Evolutionary conservation across 345 rosid species (phyloP).

Genomic region (Lepidium aucheri): DNA sequence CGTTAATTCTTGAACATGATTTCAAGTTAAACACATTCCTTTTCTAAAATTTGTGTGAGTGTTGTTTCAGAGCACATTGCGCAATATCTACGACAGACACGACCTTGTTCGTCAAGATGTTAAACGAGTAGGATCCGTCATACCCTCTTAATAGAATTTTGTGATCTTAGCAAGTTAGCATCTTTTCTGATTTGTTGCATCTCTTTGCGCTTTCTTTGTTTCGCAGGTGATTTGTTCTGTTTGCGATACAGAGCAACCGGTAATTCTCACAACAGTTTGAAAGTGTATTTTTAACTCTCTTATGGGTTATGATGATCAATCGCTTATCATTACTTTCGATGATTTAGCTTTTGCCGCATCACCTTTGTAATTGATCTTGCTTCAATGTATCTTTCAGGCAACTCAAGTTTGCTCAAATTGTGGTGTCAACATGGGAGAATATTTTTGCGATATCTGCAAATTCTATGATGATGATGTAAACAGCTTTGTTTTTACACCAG

Average conservation of each 20-base stretch:
- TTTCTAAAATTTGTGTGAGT: background rate
- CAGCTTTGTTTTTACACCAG: background rate
- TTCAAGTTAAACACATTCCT: background rate
- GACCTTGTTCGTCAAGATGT: slow-evolving; percentile 80
- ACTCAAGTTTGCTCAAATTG: slow-evolving; percentile 82
- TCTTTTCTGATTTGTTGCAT: background rate
- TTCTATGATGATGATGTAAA: slow-evolving; percentile 88
- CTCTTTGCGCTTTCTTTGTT: background rate
- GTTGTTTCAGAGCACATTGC: slow-evolving; percentile 48
- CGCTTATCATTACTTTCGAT: background rate
- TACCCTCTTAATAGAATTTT: background rate
- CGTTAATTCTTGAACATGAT: background rate
- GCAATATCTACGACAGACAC: slow-evolving; percentile 52
- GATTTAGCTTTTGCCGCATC: background rate
- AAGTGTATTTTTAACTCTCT: background rate
- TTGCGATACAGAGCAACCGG: slow-evolving; percentile 97
- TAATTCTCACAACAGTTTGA: slow-evolving; percentile 29
- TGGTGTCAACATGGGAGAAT: slow-evolving; percentile 98
- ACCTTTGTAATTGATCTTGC: slow-evolving; percentile 3
- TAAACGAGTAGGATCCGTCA: slow-evolving; percentile 45
- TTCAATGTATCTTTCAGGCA: slow-evolving; percentile 34
- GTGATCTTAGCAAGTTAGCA: background rate
- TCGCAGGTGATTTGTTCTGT: slow-evolving; percentile 82
- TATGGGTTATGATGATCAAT: background rate
- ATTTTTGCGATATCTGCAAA: slow-evolving; percentile 81